A percentile compares a stretch with the other conserved stretches of the same genome.
These are phyloP conservation scores for Aureobasidium leucospermi DNA, from an alignment of 2,329 filamentous ascomycete species.

Conservation along the genomic window DNA sequence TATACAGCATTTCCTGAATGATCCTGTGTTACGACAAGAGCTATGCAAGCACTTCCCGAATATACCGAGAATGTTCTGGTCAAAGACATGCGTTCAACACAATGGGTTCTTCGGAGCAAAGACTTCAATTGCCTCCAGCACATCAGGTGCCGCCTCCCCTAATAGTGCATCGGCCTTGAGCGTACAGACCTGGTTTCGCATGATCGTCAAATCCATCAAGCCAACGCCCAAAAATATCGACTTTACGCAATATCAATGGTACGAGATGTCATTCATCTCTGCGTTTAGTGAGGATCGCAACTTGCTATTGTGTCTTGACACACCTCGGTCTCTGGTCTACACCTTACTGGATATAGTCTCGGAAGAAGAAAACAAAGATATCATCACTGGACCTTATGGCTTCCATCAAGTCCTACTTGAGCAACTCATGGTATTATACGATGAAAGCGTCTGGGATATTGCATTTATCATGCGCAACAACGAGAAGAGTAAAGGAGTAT, in stretches of 20 bases:
- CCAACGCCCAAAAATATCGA: not conserved
- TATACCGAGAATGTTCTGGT: conserved; percentile 2
- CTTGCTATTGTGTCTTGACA: not conserved
- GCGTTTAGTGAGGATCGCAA: not conserved
- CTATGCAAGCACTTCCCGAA: conserved; percentile 1
- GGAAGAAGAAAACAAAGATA: not conserved
- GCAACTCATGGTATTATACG: not conserved
- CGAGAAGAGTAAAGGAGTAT: not conserved
- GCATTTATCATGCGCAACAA: not conserved
- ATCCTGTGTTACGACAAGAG: not conserved
- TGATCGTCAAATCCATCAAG: not conserved
- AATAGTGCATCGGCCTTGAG: no score
- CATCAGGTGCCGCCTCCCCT: not conserved
- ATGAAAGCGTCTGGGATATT: conserved; percentile 2
- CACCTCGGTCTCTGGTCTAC: not conserved
- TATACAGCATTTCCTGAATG: not conserved
- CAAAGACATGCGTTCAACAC: not conserved
- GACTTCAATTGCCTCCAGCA: not conserved
- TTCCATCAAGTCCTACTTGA: not conserved
- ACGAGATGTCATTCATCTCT: not conserved
- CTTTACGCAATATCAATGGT: not conserved
- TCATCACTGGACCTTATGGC: not conserved
- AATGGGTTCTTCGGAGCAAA: conserved; percentile 11
- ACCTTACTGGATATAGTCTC: not conserved
- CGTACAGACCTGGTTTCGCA: conserved; percentile 1